Evolutionary conservation across 2,329 filamentous ascomycete species (phyloP), one percentile per base, ranked within the genome.

Genomic region (Hypoxylon sp.): DNA sequence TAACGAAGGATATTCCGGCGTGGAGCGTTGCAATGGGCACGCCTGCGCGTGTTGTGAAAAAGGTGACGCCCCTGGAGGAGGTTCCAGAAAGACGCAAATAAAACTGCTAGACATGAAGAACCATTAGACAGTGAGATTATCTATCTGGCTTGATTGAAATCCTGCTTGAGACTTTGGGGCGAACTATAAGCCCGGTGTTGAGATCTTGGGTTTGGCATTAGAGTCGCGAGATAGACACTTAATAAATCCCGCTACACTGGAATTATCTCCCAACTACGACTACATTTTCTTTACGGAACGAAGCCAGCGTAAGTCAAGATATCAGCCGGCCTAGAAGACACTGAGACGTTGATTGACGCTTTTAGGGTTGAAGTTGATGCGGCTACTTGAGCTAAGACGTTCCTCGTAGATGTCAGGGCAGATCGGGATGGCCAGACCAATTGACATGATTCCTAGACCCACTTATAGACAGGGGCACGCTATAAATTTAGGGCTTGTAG

Each of bases 21-120:
- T 86, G 81, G 73, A 82, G 79, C 0, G 81, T 87, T 1, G 85
- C 83, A 0, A 76, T 85, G 5, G 85, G 85, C 0, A 75, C 81
- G 2, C 85, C 85, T 2, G 85, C 85, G 0, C 80, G 74, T 68
- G 83, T 87, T 0, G 77, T 86, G 17, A 86, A 83, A 78, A 84
- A 79, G 66, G 80, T 86, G 55, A 78, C 81, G 9, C 73, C 79
- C 8, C 75, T 83, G 39, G 69, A 75, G 22, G 67, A 62, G 17
- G 53, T 63, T 46, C 60, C 52, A 24, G 60, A 63, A 35, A 44
- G 58, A 19, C 48, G 52, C 5, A 9, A 17, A 52, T 60, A 37
- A 31, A 42, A 9, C 29, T 10, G 14, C 14, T 22, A 19, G 9
- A 10, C 14, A 37, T 37, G 8, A 11, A 4, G 3, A 31, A 37